These are phyloP conservation scores for Salix dunnii DNA, from an alignment of 345 rosid species.

Conservation along the genomic window DNA sequence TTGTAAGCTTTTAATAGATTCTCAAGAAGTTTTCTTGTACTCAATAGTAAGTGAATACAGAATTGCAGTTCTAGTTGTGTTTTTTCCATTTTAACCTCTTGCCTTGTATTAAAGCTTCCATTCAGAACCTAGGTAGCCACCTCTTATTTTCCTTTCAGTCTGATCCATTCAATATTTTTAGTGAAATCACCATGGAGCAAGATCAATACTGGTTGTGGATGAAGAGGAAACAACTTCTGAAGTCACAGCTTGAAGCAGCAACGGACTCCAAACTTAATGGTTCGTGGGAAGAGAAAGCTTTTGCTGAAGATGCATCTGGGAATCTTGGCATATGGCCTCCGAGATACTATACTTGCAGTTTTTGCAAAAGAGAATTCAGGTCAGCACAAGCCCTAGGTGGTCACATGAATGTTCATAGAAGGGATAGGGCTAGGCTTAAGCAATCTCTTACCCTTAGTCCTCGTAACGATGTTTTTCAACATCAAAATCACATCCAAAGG, in stretches of 20 bases:
- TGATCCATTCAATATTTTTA: neutral
- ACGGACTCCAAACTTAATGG: slow-evolving; percentile 11
- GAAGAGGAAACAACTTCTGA: slow-evolving; percentile 27
- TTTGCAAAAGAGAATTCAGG: slow-evolving; percentile 75
- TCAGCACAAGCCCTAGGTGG: slow-evolving; percentile 96
- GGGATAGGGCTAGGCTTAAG: slow-evolving; percentile 85
- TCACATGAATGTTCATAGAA: slow-evolving; percentile 92
- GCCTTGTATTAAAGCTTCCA: neutral
- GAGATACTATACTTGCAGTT: slow-evolving; percentile 80
- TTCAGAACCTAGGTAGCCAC: neutral
- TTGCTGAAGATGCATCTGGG: slow-evolving; percentile 67
- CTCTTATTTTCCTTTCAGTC: neutral
- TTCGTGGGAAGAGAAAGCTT: slow-evolving; percentile 87
- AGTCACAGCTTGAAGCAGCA: slow-evolving; percentile 13
- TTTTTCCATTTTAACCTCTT: neutral
- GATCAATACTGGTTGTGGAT: slow-evolving; percentile 42
- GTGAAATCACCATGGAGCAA: slow-evolving; percentile 31
- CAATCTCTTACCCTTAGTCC: slow-evolving; percentile 34
- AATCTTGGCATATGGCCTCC: slow-evolving; percentile 76
- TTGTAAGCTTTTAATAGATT: slow-evolving; percentile 27
- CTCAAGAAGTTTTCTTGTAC: slow-evolving; percentile 30
- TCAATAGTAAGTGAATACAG: slow-evolving; percentile 12
- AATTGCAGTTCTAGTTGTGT: slow-evolving; percentile 11
- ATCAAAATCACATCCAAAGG: slow-evolving; percentile 7
- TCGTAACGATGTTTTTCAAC: slow-evolving; percentile 7